Evolutionary conservation across 1,284 basidiomycete species (phyloP).

Genomic region (Tetrapyrgos nigripes): DNA sequence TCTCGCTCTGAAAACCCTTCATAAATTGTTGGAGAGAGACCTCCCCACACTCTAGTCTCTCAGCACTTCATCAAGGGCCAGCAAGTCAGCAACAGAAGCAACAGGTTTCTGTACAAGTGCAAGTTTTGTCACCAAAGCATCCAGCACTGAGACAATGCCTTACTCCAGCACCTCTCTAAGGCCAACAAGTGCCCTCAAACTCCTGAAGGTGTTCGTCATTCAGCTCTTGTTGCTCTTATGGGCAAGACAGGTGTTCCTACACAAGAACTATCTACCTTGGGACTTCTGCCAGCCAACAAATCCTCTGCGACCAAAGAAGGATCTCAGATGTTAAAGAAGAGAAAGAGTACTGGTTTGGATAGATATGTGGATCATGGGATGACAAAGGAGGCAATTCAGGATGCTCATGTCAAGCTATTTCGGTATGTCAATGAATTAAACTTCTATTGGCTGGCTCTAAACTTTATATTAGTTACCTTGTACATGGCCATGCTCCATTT

Average conservation of each 20-base stretch:
- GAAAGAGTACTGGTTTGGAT: neutral
- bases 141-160: slow-evolving; percentile 24
- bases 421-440: neutral
- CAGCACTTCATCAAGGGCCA: neutral
- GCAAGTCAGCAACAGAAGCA: neutral
- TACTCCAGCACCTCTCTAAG: slow-evolving; percentile 17
- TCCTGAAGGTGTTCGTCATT: neutral
- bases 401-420: neutral
- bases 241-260: neutral
- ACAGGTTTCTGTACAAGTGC: neutral
- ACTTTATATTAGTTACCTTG: neutral
- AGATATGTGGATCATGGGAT: neutral
- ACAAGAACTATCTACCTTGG: neutral
- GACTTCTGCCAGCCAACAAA: neutral
- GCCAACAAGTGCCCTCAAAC: slow-evolving; percentile 13
- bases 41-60: too few relatives aligned
- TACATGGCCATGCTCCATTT: slow-evolving; percentile 1
- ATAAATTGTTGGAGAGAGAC: too few relatives aligned
- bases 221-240: neutral
- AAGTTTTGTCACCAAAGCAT: slow-evolving; percentile 9
- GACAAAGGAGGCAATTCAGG: neutral
- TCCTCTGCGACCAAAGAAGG: too few relatives aligned
- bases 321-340: too few relatives aligned
- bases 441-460: too few relatives aligned
- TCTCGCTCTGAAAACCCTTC: too few relatives aligned